phyloP scores from a whole-genome alignment of 805 yeast genomes.

The Kodamaea laetipori region DNA sequence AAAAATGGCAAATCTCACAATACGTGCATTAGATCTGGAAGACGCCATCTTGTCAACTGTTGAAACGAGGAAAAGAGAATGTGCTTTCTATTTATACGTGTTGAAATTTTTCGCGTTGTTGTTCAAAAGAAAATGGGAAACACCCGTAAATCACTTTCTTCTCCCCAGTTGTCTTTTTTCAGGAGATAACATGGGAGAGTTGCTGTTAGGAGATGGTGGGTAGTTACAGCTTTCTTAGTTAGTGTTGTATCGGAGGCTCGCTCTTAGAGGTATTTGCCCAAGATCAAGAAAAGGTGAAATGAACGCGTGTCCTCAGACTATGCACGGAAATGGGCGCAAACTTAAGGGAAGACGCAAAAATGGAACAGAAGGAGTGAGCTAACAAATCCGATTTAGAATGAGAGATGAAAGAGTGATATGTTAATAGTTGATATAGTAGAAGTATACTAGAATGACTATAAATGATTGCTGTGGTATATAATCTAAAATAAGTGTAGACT shows the following conservation, averaged over 20 bases:
- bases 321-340: neutral
- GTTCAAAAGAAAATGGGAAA: neutral
- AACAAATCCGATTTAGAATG: too few relatives aligned
- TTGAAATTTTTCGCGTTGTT: constrained; percentile 8
- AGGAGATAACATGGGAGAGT: too few relatives aligned
- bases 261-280: too few relatives aligned
- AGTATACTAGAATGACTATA: too few relatives aligned
- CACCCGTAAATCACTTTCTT: constrained; percentile 2
- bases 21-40: constrained; percentile 48
- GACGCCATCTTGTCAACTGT: constrained; percentile 34
- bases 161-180: too few relatives aligned
- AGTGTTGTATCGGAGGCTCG: too few relatives aligned
- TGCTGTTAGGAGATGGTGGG: neutral
- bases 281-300: neutral
- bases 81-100: constrained; percentile 6
- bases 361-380: too few relatives aligned
- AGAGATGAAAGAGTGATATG: too few relatives aligned
- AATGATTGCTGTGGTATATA: too few relatives aligned
- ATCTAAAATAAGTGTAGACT: too few relatives aligned
- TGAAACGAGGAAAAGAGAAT: neutral
- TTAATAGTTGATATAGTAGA: too few relatives aligned
- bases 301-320: constrained; percentile 3
- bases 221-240: neutral
- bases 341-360: neutral
- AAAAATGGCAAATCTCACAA: constrained; percentile 50